phyloP scores from a whole-genome alignment of 2,329 filamentous ascomycete genomes.

The Colletotrichum tofieldiae region DNA sequence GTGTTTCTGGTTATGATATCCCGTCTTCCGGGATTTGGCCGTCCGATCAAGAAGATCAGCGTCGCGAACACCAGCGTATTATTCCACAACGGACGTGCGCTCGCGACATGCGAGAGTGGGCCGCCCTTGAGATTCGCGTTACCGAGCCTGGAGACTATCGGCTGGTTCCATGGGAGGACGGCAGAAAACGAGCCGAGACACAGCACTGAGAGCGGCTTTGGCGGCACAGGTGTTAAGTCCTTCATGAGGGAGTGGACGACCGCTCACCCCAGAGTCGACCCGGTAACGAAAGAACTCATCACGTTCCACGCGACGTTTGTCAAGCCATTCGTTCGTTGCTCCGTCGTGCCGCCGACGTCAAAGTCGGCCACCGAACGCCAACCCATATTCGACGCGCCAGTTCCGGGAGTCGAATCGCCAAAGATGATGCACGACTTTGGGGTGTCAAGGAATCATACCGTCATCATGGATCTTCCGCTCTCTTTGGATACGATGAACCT shows the following conservation, averaged over 20 bases:
- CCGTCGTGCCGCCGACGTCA: slow-evolving; percentile 54
- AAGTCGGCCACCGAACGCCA: slow-evolving; percentile 10
- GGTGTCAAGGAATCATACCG: slow-evolving; percentile 72
- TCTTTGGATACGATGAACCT: slow-evolving; percentile 76
- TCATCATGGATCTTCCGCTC: slow-evolving; percentile 80
- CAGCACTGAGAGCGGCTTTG: slow-evolving; percentile 59
- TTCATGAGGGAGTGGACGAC: slow-evolving; percentile 82
- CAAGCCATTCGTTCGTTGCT: slow-evolving; percentile 78
- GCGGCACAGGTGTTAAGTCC: slow-evolving; percentile 68
- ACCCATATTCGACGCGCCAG: slow-evolving; percentile 65
- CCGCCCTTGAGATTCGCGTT: slow-evolving; percentile 77
- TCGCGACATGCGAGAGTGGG: slow-evolving; percentile 81
- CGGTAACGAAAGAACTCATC: slow-evolving; percentile 74
- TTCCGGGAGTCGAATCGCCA: slow-evolving; percentile 74
- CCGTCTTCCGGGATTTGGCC: slow-evolving; percentile 68
- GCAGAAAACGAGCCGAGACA: slow-evolving; percentile 65
- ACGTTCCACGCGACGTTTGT: slow-evolving; percentile 78
- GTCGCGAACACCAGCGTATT: slow-evolving; percentile 79
- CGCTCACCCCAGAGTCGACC: slow-evolving; percentile 78
- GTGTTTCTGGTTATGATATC: slow-evolving; percentile 72
- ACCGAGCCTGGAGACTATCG: slow-evolving; percentile 76
- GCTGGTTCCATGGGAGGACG: slow-evolving; percentile 76
- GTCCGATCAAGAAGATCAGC: slow-evolving; percentile 76
- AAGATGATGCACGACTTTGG: slow-evolving; percentile 87
- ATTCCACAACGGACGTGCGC: slow-evolving; percentile 77